Conservation (phyloP, 345 rosid genomes). For the Ailanthus altissimus region DNA sequence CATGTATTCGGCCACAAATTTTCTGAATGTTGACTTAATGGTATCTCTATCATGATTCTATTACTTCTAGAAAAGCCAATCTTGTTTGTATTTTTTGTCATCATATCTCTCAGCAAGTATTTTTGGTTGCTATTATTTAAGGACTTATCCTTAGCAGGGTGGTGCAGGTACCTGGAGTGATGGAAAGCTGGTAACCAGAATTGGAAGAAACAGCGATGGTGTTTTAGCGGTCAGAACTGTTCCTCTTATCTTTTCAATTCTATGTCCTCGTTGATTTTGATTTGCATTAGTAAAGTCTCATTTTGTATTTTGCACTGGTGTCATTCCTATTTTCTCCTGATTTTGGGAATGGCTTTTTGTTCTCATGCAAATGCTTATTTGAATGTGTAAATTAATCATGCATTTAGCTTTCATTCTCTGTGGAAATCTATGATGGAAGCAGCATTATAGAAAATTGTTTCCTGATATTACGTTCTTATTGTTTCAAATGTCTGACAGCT, state of each 20-base stretch:
- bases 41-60: background rate
- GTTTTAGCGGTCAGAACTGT: constrained; percentile 71
- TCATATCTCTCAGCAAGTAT: background rate
- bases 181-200: constrained; percentile 96
- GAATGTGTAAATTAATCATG: background rate
- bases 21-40: background rate
- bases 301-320: background rate
- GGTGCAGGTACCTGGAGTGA: constrained; percentile 99
- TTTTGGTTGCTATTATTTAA: constrained; percentile 33
- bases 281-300: background rate
- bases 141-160: constrained; percentile 95
- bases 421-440: background rate
- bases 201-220: constrained; percentile 85
- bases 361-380: constrained; percentile 13
- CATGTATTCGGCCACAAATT: background rate
- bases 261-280: background rate
- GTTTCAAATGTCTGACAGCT: too few species aligned
- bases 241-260: constrained; percentile 7
- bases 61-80: background rate
- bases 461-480: too few species aligned
- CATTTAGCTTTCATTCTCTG: background rate
- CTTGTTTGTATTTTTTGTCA: background rate
- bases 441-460: background rate
- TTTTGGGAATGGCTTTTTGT: background rate
- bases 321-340: background rate